Evolutionary conservation across 192 early-diverging fungal genomes (phyloP).

Genomic region (Coemansia sp.): DNA sequence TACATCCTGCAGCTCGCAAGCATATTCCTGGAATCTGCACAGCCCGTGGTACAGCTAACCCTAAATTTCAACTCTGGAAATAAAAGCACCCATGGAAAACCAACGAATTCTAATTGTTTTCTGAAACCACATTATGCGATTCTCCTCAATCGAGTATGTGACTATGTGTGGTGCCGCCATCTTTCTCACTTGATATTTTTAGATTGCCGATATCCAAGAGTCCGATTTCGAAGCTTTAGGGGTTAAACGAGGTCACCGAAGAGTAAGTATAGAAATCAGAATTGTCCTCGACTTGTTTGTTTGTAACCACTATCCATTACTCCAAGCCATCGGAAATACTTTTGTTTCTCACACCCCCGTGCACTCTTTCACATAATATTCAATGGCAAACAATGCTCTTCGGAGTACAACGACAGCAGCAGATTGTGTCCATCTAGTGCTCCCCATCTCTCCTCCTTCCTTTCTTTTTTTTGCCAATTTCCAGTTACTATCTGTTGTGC

Average conservation of each 20-base stretch:
- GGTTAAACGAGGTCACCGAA: slow-evolving; percentile 52
- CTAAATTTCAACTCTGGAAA: neutral
- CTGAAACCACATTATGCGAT: neutral
- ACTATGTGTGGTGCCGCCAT: neutral
- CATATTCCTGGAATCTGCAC: neutral
- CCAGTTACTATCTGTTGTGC: neutral
- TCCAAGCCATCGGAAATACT: neutral
- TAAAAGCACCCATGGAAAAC: neutral
- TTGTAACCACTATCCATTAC: neutral
- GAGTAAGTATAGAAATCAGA: slow-evolving; percentile 32
- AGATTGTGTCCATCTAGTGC: neutral
- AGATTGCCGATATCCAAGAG: slow-evolving; percentile 53
- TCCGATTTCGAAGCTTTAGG: slow-evolving; percentile 51
- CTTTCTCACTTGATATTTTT: neutral
- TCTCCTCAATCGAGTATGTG: neutral
- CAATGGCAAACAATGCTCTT: neutral
- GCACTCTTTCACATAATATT: neutral
- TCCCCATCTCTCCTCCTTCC: neutral
- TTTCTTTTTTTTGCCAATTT: neutral
- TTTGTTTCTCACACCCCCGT: neutral
- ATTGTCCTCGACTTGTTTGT: neutral
- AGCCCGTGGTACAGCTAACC: neutral
- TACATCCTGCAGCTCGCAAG: neutral
- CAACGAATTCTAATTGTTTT: neutral
- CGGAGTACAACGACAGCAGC: neutral